A percentile compares a stretch with the other conserved stretches of the same genome.
phyloP scores from a whole-genome alignment of 768 basidiomycete species.

The Ramaria sp. region DNA sequence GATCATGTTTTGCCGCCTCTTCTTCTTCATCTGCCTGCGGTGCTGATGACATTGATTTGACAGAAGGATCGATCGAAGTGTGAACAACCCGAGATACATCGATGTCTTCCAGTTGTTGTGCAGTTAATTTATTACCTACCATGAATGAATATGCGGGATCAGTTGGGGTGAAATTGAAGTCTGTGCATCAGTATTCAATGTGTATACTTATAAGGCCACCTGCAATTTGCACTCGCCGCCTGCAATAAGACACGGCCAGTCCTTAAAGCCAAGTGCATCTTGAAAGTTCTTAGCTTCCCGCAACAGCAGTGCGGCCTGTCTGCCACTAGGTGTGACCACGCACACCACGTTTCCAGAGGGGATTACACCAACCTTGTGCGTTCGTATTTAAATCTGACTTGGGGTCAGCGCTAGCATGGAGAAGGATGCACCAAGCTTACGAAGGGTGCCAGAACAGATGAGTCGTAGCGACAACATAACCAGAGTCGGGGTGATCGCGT shows the following conservation, averaged over 20 bases:
- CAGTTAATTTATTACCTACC: conserved; percentile 46
- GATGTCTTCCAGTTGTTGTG: conserved; percentile 42
- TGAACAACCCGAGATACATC: conserved; percentile 63
- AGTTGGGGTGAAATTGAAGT: conserved; percentile 83
- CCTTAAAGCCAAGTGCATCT: conserved; percentile 26
- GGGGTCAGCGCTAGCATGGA: not conserved
- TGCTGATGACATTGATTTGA: conserved; percentile 13
- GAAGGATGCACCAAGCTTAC: conserved; percentile 31
- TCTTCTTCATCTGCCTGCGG: conserved; percentile 34
- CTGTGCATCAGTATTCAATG: conserved; percentile 27
- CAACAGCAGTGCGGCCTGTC: conserved; percentile 70
- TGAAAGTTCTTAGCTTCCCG: conserved; percentile 53
- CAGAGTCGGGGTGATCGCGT: conserved; percentile 26
- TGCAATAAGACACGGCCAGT: conserved; percentile 76
- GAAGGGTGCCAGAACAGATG: conserved; percentile 95
- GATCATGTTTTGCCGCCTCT: conserved; percentile 39
- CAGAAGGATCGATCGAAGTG: conserved; percentile 47
- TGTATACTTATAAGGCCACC: not conserved
- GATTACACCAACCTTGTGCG: conserved; percentile 44
- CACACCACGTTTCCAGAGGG: not conserved
- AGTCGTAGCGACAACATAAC: conserved; percentile 75
- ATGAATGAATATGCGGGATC: conserved; percentile 78
- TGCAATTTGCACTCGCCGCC: conserved; percentile 47
- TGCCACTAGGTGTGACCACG: conserved; percentile 17
- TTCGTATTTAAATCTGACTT: conserved; percentile 66